Base-by-base conservation (phyloP, 2,329 filamentous ascomycete genomes). In the Venturia nashicola region DNA sequence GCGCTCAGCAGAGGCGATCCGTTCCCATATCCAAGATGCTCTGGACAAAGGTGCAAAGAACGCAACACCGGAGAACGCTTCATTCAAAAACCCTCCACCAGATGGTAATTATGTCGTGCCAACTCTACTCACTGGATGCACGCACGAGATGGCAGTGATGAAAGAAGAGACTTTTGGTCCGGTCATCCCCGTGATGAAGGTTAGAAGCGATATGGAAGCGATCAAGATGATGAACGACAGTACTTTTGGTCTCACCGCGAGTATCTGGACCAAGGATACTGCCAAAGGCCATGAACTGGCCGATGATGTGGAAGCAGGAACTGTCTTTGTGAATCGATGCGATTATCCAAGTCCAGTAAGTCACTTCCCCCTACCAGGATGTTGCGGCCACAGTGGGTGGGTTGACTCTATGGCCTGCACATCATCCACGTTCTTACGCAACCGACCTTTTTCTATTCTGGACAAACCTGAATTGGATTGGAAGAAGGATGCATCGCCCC, bases 81-180 rank as follows among this genome's bases (percentile, higher is more conserved):
- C 86, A 9, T 96, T 96, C 75, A 79, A 79, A 69, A 86, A 82
- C 66, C 84, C 86, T 57, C 89, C 90, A 2, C 65, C 82, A n/a
- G 86, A 86, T 71, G 92, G 92, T 65, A 96, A 96, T 78, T 97
- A 89, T 72, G 88, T 97, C 68, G 86, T 86, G 71, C 93, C 93
- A 32, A 94, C 90, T 3, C 82, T 97, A 40, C 80, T 97, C 65
- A 89, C 85, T 18, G 82, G 86, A 68, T 90, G 94, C 65, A 85
- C 86, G 66, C 93, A 97, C 76, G 80, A 79, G 67, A 96, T 96
- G 92, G 77, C 78, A 4, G 86, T 96, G 67, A 97, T 97, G 90
- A 90, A 80, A 27, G 91, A 96, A 68, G 93, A 97, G 80, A 97
- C 92, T 0, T 97, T 97, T 72, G 93, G 93, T 0, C 93, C 93